Conservation (phyloP, 2,329 filamentous ascomycete genomes). For the Aplosporella prunicola region DNA sequence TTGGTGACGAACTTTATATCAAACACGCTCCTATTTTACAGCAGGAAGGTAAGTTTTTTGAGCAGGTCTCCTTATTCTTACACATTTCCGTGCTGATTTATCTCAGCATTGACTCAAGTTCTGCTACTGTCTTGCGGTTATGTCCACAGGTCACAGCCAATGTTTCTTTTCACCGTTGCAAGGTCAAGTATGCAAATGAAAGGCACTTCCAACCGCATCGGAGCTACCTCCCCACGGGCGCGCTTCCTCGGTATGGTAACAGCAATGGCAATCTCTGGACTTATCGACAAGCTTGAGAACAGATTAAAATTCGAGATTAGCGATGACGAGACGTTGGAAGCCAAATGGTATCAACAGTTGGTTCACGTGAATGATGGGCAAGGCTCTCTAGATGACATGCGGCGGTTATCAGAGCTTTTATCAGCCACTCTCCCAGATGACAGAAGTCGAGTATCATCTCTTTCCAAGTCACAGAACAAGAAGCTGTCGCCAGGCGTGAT, state of each 20-base stretch:
- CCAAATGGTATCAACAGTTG: slow-evolving; percentile 63
- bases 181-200: slow-evolving; percentile 66
- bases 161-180: slow-evolving; percentile 58
- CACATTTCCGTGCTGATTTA: slow-evolving; percentile 8
- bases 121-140: slow-evolving; percentile 71
- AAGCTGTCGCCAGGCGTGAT: too few species aligned
- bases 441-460: too few species aligned
- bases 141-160: slow-evolving; percentile 54
- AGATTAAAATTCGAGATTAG: slow-evolving; percentile 77
- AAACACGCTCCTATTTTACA: slow-evolving; percentile 74
- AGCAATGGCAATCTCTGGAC: slow-evolving; percentile 58
- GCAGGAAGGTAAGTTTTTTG: slow-evolving; percentile 60
- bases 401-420: slow-evolving; percentile 24
- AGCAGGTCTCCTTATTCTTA: background rate
- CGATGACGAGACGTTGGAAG: slow-evolving; percentile 64
- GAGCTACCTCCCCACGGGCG: slow-evolving; percentile 62
- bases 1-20: slow-evolving; percentile 81
- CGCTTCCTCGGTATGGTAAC: slow-evolving; percentile 83
- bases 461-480: too few species aligned
- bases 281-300: slow-evolving; percentile 59
- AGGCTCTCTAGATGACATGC: too few species aligned
- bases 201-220: slow-evolving; percentile 75
- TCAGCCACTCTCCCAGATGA: slow-evolving; percentile 16
- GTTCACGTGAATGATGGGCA: slow-evolving; percentile 52
- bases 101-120: slow-evolving; percentile 71